A percentile compares a stretch with the other conserved stretches of the same genome.
These are phyloP conservation scores for Pelargonium myrrhifolium DNA, from an alignment of 441 rosid genomes.

Conservation along the genomic window DNA sequence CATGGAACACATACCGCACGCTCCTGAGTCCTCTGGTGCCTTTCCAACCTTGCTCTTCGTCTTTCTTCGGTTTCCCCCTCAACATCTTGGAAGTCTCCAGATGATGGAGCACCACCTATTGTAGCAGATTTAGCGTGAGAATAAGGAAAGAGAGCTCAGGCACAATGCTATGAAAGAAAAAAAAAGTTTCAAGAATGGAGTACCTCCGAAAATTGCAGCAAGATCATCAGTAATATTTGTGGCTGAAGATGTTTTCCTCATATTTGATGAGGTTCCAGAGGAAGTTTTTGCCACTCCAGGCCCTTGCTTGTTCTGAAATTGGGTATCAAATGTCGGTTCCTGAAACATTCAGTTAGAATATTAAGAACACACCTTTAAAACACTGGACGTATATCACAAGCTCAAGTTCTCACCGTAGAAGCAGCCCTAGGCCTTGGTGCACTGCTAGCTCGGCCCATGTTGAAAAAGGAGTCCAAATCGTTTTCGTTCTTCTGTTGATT, in stretches of 20 bases:
- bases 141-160: conserved; percentile 15
- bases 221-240: conserved; percentile 77
- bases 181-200: background rate
- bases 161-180: conserved; percentile 3
- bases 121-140: conserved; percentile 13
- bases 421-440: conserved; percentile 76
- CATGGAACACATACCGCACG: conserved; percentile 58
- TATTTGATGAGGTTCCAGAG: conserved; percentile 47
- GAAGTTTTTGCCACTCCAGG: conserved; percentile 54
- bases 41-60: conserved; percentile 78
- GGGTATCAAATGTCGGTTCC: conserved; percentile 70
- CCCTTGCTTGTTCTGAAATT: conserved; percentile 45
- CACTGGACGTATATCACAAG: background rate
- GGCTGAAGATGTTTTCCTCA: conserved; percentile 72
- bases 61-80: conserved; percentile 90
- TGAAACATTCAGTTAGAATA: conserved; percentile 29
- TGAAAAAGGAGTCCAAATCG: conserved; percentile 79
- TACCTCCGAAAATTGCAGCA: conserved; percentile 83
- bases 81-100: conserved; percentile 76
- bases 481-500: conserved; percentile 53
- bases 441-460: conserved; percentile 60
- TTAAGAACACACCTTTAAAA: conserved; percentile 11
- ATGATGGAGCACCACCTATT: conserved; percentile 45
- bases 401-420: conserved; percentile 43
- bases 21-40: conserved; percentile 95